These are phyloP conservation scores for Acanthamoeba sp. DNA, from an alignment of 208 protist genomes.

Conservation along the genomic window DNA sequence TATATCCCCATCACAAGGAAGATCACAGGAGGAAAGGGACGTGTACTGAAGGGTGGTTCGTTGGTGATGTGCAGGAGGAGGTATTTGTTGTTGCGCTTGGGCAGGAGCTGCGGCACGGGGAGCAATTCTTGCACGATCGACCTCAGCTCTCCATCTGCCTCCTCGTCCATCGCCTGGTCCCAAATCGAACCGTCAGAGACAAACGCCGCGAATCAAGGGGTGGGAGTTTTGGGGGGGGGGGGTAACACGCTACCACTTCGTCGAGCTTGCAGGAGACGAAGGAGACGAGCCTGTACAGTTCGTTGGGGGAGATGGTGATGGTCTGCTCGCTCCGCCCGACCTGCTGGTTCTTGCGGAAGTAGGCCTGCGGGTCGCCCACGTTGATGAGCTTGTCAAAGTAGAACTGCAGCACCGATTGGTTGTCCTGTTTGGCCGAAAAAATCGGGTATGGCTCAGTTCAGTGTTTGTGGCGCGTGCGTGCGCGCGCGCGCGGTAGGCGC, in stretches of 20 bases:
- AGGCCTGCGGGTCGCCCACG: conserved; percentile 62
- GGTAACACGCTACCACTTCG: conserved; percentile 17
- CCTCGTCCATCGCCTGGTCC: conserved; percentile 13
- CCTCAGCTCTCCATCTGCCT: not conserved
- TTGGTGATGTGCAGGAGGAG: conserved; percentile 45
- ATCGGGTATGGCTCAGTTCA: not conserved
- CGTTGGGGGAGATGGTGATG: conserved; percentile 69
- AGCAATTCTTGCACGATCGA: conserved; percentile 30
- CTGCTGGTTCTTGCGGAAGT: conserved; percentile 64
- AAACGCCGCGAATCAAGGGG: not conserved
- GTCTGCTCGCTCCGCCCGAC: conserved; percentile 50
- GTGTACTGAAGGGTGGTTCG: conserved; percentile 9
- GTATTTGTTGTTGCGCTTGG: conserved; percentile 60
- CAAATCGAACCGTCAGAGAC: not conserved
- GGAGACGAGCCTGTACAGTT: conserved; percentile 44
- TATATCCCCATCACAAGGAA: not conserved
- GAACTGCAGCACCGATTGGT: conserved; percentile 51
- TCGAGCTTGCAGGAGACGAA: conserved; percentile 34
- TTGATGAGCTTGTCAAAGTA: conserved; percentile 73
- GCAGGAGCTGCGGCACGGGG: conserved; percentile 39
- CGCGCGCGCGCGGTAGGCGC: too few species aligned
- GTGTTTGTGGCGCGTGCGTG: not conserved
- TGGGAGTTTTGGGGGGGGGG: not conserved
- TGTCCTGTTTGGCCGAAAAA: not conserved
- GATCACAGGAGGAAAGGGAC: not conserved